Base-by-base conservation (phyloP, 2,329 filamentous ascomycete genomes). In the Cladophialophora immunda region DNA sequence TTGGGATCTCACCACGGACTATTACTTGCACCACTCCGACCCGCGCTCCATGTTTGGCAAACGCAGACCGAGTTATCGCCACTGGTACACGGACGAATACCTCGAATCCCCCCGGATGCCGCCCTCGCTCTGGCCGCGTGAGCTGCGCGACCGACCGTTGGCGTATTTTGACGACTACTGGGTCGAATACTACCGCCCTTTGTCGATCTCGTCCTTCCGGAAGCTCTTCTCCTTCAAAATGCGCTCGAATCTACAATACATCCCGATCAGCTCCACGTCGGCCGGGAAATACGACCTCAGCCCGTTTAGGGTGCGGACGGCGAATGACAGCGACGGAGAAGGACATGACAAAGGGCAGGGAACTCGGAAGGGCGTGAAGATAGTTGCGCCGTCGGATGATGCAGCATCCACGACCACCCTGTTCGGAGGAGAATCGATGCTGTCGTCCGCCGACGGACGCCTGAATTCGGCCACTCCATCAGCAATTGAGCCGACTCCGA, bases 141-240 rank as follows among this genome's bases (percentile, higher is more conserved):
- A 81, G 22, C 69, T 74, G 45, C 67, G 68, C 41, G 68, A 77
- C 30, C 84, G 82, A 68, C 81, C 82, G 6, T 79, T 91, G 2
- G 81, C 84, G 3, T 88, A 86, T 67, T 93, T 92, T 67, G 94
- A 98, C 75, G 93, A 98, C 78, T 99, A 97, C 78, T 99, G 95
- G 95, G 84, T 95, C 7, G 95, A 99, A 77, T 98, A 97, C 78
- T 99, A 99, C 76, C 89, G 94, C 15, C 95, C 95, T 0, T 85
- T 92, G 7, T 92, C 92, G 0, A 81, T 98, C 1, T 97, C 95
- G 0, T 95, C 93, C 0, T 93, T 98, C 71, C 86, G 90, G 15
- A 99, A 97, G 76, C 91, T 97, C 77, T 97, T 97, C 76, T 88
- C 93, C 0, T 97, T 92, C 79, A 93, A 92, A 76, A 92, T 98